Conservation (phyloP, 768 basidiomycete genomes). For the Suillus weaverae region DNA sequence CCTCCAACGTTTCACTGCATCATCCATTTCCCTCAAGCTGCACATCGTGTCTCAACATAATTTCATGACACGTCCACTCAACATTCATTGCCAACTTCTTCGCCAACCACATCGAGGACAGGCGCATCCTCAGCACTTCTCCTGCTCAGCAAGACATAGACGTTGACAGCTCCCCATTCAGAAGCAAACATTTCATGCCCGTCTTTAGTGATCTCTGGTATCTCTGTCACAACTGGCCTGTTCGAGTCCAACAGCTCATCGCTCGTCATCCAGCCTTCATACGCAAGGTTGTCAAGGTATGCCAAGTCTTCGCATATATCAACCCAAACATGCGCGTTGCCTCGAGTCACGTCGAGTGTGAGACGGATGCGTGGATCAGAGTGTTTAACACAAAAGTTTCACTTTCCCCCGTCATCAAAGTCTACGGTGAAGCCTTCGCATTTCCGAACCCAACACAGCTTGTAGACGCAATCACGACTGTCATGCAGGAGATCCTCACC, state of each 20-base stretch:
- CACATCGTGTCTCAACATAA: constrained; percentile 77
- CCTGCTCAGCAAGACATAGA: constrained; percentile 48
- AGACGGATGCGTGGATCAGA: constrained; percentile 94
- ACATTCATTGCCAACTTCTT: constrained; percentile 92
- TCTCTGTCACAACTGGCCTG: constrained; percentile 75
- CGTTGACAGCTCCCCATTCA: constrained; percentile 84
- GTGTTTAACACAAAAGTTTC: constrained; percentile 95
- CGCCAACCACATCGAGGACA: constrained; percentile 81
- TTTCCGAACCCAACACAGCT: constrained; percentile 58
- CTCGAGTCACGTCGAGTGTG: constrained; percentile 88
- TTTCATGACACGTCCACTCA: constrained; percentile 73
- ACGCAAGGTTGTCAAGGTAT: constrained; percentile 68
- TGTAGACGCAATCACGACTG: constrained; percentile 62
- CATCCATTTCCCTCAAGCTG: constrained; percentile 61
- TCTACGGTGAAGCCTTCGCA: constrained; percentile 83
- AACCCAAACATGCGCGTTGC: constrained; percentile 87
- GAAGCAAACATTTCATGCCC: constrained; percentile 94
- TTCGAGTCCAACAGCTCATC: constrained; percentile 64
- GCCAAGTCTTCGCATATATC: constrained; percentile 89
- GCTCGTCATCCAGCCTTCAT: constrained; percentile 67
- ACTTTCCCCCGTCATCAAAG: constrained; percentile 83
- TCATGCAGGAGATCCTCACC: constrained; percentile 69
- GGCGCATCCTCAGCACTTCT: constrained; percentile 50
- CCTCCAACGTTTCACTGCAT: constrained; percentile 89
- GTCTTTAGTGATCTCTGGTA: constrained; percentile 90